Evolutionary conservation across 441 rosid genomes (phyloP), one percentile per base, ranked within the genome.

Genomic region (Viola pubescens): DNA sequence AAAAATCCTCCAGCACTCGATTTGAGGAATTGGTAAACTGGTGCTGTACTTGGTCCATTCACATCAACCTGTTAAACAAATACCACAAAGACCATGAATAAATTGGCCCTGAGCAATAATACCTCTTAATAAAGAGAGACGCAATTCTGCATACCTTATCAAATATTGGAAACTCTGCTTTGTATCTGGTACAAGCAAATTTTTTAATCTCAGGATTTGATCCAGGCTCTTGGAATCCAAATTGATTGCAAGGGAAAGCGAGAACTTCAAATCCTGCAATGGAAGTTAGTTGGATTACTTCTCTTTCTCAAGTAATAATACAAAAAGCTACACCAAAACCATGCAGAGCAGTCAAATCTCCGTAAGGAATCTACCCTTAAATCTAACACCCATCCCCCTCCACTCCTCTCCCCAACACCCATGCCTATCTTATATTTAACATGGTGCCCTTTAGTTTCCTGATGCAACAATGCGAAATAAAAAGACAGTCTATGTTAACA

Each of bases 241-340:
- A 89, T 69, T 92, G 98, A 77, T 89, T 92, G 82, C 97, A 94
- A 37, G 97, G 98, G 77, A 94, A 90, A 42, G 95, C 96, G 58
- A 94, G 79, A 73, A 94, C 77, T 79, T 94, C 97, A 57, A 94
- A 68, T 10, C 94, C 98, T 94, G 77, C 60, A 37, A 16, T 14
- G 43, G 37, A 54, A 26, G 56, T 48, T 14, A 60, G 34, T 26
- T 26, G 34, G 34, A 26, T 26, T 26, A 26, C 34, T 26, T 26
- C 34, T 26, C 34, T 26, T 26, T 26, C 34, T 26, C 34, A 26
- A 26, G 34, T 26, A 26, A 26, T 26, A 26, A 26, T 26, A 26
- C 34, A 26, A 58, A 26, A 41, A 39, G 55, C 56, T 13, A 4
- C 34, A 45, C 39, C 3, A 46, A 4, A 5, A 11, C 40, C 54